Conservation (phyloP, 148 eudicot species). For the Camellia lanceoleosa region DNA sequence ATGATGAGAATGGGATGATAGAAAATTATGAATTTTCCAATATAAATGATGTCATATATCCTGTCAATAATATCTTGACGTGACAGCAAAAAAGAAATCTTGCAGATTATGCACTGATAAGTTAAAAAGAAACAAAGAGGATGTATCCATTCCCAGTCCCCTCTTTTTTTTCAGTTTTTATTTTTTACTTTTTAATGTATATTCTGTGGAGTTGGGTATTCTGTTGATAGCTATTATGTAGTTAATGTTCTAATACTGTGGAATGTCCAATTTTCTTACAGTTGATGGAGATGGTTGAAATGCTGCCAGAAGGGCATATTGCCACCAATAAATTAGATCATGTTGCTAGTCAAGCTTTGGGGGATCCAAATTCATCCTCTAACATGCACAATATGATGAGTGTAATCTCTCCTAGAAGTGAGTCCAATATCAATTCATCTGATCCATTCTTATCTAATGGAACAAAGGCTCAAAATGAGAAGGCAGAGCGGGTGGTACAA, state of each 20-base stretch:
- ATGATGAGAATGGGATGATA: neutral
- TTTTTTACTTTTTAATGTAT: neutral
- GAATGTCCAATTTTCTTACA: constrained; percentile 28
- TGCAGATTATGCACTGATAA: neutral
- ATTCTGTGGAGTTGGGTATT: constrained; percentile 3
- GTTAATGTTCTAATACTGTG: constrained; percentile 14
- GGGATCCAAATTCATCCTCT: constrained; percentile 23
- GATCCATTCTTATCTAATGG: constrained; percentile 42
- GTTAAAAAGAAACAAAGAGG: neutral
- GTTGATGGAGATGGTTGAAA: constrained; percentile 75
- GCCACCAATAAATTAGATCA: constrained; percentile 35
- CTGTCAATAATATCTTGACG: neutral
- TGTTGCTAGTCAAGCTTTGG: constrained; percentile 25
- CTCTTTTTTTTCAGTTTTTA: neutral
- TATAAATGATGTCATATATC: neutral
- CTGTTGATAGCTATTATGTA: neutral
- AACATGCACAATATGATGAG: constrained; percentile 38
- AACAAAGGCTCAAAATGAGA: constrained; percentile 48
- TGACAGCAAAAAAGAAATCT: neutral
- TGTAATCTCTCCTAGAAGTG: constrained; percentile 43
- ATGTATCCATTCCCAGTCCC: neutral
- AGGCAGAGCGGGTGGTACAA: constrained; percentile 68
- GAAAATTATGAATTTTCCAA: neutral
- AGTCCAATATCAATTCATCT: constrained; percentile 35
- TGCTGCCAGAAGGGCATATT: constrained; percentile 34